Percentiles rank a stretch among this genome's conserved stretches.
These are phyloP conservation scores for Neoconidiobolus thromboides DNA, from an alignment of 371 early-diverging fungal species.

Conservation along the genomic window DNA sequence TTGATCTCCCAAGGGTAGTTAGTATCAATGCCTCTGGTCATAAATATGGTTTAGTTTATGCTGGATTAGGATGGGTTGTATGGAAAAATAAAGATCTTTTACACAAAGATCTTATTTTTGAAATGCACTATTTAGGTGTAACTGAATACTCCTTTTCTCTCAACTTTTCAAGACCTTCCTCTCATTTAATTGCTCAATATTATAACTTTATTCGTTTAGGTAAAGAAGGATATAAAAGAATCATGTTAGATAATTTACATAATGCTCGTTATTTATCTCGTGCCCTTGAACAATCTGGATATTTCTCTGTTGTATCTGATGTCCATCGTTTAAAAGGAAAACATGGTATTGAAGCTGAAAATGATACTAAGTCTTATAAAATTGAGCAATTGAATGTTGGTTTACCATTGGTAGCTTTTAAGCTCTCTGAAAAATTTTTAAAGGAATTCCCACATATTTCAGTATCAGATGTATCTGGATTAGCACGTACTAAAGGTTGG, in stretches of 20 bases:
- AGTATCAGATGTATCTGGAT: constrained; percentile 18
- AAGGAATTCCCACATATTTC: constrained; percentile 15
- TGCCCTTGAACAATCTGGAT: constrained; percentile 25
- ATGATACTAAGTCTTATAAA: background rate
- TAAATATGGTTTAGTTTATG: constrained; percentile 41
- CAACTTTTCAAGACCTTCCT: constrained; percentile 46
- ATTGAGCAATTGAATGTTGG: constrained; percentile 11
- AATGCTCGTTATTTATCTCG: constrained; percentile 31
- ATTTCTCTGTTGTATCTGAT: constrained; percentile 32
- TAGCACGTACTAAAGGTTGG: constrained; percentile 27
- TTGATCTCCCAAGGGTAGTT: constrained; percentile 30
- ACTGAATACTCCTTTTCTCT: constrained; percentile 37
- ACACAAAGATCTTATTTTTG: constrained; percentile 44
- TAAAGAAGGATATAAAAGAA: constrained; percentile 29
- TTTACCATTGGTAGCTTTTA: constrained; percentile 40
- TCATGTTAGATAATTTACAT: constrained; percentile 25
- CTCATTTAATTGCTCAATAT: constrained; percentile 48
- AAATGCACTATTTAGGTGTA: constrained; percentile 41
- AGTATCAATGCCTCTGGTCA: constrained; percentile 37
- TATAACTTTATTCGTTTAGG: constrained; percentile 54
- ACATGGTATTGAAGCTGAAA: constrained; percentile 1
- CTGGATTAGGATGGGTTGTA: constrained; percentile 42
- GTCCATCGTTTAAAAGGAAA: constrained; percentile 27
- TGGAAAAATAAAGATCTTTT: constrained; percentile 34
- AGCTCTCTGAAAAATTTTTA: constrained; percentile 24